These are phyloP conservation scores for Talaromyces ruber DNA, from an alignment of 495 filamentous ascomycete genomes.

Conservation along the genomic window DNA sequence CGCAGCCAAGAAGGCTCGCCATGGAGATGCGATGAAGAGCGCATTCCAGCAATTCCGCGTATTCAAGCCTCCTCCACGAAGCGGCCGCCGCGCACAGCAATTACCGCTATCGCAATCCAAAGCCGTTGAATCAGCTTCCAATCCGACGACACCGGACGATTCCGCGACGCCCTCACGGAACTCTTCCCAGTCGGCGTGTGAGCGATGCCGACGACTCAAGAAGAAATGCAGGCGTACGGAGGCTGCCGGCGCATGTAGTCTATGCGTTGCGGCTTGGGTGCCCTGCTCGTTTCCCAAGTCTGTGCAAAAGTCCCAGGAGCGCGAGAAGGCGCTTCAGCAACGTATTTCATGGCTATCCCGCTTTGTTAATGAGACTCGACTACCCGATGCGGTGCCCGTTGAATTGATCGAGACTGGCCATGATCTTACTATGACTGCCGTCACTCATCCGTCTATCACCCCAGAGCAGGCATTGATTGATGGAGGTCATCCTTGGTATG, in stretches of 20 bases:
- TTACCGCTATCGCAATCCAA: neutral
- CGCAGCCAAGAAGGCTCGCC: neutral
- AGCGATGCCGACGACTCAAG: conserved; percentile 16
- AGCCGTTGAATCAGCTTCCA: neutral
- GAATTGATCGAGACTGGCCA: conserved; percentile 11
- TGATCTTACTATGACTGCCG: neutral
- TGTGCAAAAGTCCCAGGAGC: conserved; percentile 6
- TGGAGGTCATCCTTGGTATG: neutral
- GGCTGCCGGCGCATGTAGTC: conserved; percentile 7
- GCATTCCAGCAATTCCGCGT: conserved; percentile 10
- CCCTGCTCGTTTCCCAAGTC: conserved; percentile 11
- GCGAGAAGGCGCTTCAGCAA: conserved; percentile 10
- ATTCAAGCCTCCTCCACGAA: conserved; percentile 1
- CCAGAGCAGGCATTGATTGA: neutral
- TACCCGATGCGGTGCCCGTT: conserved; percentile 2
- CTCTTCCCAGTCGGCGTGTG: conserved; percentile 12
- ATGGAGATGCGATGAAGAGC: conserved; percentile 8
- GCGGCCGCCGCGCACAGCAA: neutral
- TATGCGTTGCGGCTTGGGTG: conserved; percentile 9
- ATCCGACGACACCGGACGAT: neutral
- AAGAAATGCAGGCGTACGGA: conserved; percentile 16
- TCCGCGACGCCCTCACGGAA: neutral
- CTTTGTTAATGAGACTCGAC: conserved; percentile 8
- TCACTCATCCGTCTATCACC: neutral
- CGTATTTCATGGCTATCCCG: conserved; percentile 11